Conservation (phyloP, 2,329 filamentous ascomycete genomes). For the Alternaria sp. region DNA sequence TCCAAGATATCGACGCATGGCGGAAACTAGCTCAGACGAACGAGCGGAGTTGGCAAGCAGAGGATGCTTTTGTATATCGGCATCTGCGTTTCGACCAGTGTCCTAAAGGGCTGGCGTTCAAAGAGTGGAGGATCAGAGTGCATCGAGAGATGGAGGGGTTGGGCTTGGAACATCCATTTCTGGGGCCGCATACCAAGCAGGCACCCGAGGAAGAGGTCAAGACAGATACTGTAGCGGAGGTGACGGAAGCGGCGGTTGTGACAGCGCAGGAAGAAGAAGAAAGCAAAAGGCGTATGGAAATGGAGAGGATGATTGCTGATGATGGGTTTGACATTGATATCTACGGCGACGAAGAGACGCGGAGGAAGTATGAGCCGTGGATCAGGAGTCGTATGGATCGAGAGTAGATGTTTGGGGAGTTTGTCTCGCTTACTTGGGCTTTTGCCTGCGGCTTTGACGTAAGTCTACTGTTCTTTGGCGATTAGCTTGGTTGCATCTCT, state of each 20-base stretch:
- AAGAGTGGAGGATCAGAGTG: background rate
- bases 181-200: background rate
- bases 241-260: background rate
- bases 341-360: slow-evolving; percentile 6
- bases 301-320: background rate
- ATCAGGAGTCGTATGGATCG: background rate
- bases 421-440: background rate
- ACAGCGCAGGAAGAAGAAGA: background rate
- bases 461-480: background rate
- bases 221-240: background rate
- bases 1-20: background rate
- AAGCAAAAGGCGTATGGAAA: background rate
- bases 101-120: background rate
- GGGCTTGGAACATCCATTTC: background rate
- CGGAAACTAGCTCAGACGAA: background rate
- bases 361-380: slow-evolving; percentile 4
- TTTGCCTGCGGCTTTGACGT: background rate
- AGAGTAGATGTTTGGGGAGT: background rate
- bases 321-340: slow-evolving; percentile 8
- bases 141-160: background rate
- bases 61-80: background rate
- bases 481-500: background rate
- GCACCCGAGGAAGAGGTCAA: background rate
- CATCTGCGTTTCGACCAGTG: background rate
- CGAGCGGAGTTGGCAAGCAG: background rate